Evolutionary conservation across 2,329 filamentous ascomycete species (phyloP), one percentile per base, ranked within the genome.

Genomic region (Nannizziopsis barbatae): DNA sequence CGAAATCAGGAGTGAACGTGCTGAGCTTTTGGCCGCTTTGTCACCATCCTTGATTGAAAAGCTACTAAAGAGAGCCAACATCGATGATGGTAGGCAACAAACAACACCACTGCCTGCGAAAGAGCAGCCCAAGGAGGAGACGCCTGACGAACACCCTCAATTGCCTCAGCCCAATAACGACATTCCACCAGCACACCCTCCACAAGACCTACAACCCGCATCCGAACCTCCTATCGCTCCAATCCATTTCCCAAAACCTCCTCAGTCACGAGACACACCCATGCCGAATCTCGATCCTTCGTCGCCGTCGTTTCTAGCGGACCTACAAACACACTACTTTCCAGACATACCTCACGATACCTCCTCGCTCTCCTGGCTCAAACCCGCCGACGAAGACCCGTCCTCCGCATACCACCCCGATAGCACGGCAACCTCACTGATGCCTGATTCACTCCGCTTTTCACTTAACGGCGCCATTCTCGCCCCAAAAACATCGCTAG

Each of bases 291-390:
- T 96, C 54, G 86, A 96, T 63, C 88, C 89, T 0, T 73, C 79
- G 33, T 86, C 89, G 51, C 83, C 86, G 0, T 75, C 86, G 60
- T 96, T 96, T 69, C 80, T 96, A 50, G 69, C 78, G 41, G 83
- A 86, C 49, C 79, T 98, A 5, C 89, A 95, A 72, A 70, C 80
- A 17, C 95, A 95, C 65, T 98, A 95, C 75, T 98, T 95, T 67
- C 89, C 92, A 10, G 79, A 81, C 53, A 81, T 95, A 1, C 80
- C 89, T 1, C 80, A 88, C 47, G 86, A 95, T 65, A 88, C 89
- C 0, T 81, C 82, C 50, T 83, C 86, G 46, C 78, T 95, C 3
- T 85, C 86, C 15, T 98, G 90, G 90, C 92, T 96, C 77, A 80
- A 82, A 44, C 82, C 77, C 41, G 75, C 80, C 60, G 81, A 78